Conservation (phyloP, 116 monocot species). For the Trichopus zeylanicus region DNA sequence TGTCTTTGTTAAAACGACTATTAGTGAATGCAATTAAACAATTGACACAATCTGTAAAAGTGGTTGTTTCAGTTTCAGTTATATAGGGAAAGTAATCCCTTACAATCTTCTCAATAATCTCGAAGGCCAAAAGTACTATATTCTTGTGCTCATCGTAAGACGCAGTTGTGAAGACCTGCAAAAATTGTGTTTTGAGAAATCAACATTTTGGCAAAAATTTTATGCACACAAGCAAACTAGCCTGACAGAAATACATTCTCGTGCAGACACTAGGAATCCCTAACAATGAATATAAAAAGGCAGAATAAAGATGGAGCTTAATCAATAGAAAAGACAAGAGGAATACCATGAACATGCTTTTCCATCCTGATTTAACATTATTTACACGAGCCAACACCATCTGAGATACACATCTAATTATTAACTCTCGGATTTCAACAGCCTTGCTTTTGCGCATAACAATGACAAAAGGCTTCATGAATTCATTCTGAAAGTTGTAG, state of each 20-base stretch:
- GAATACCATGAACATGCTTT: slow-evolving; percentile 99
- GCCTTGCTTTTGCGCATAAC: slow-evolving; percentile 98
- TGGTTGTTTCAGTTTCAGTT: slow-evolving; percentile 84
- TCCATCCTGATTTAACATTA: slow-evolving; percentile 98
- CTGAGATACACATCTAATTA: slow-evolving; percentile 97
- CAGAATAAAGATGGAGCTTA: too few relatives aligned
- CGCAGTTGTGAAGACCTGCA: slow-evolving; percentile 95
- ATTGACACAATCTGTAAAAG: slow-evolving; percentile 96
- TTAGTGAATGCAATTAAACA: slow-evolving; percentile 94
- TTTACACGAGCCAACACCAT: slow-evolving; percentile 92
- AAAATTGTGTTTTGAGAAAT: slow-evolving; percentile 4
- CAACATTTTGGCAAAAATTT: not conserved
- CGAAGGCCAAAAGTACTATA: slow-evolving; percentile 86
- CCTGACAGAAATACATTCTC: too few relatives aligned
- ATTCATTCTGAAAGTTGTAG: slow-evolving; percentile 99
- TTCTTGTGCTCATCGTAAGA: slow-evolving; percentile 97
- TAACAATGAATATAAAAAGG: too few relatives aligned
- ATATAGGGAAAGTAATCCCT: slow-evolving; percentile 92
- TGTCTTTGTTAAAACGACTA: slow-evolving; percentile 94
- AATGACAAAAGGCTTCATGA: slow-evolving; percentile 99
- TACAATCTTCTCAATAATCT: slow-evolving; percentile 96
- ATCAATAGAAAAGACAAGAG: too few relatives aligned
- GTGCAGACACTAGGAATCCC: too few relatives aligned
- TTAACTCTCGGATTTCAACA: slow-evolving; percentile 93
- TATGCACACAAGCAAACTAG: too few relatives aligned